Evolutionary conservation across 176 grass and related monocot species (phyloP).

Genomic region (Ampelocalamus luodianensis): DNA sequence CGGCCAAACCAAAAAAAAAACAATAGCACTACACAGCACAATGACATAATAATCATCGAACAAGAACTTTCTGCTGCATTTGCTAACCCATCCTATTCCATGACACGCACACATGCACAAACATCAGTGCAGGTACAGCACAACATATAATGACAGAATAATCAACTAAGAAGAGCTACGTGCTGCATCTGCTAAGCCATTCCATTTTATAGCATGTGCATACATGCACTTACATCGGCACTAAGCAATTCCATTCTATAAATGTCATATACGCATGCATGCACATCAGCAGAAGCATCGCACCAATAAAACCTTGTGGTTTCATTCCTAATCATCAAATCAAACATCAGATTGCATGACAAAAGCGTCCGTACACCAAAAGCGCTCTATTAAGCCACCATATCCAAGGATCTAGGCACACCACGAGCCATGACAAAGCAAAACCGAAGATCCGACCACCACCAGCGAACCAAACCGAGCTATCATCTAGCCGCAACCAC

Average conservation of each 20-base stretch:
- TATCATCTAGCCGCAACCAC: background rate
- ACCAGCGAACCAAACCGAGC: slow-evolving; percentile 1
- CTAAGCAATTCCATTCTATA: background rate
- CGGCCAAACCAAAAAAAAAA: slow-evolving; percentile 18
- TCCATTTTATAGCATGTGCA: too few relatives aligned
- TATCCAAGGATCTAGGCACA: slow-evolving; percentile 36
- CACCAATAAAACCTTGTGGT: background rate
- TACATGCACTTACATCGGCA: too few relatives aligned
- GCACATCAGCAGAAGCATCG: slow-evolving; percentile 8
- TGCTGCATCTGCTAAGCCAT: slow-evolving; percentile 7
- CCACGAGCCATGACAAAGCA: background rate
- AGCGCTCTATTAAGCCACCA: background rate
- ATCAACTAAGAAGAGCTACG: background rate
- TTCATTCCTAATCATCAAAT: slow-evolving; percentile 12
- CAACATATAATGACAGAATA: background rate
- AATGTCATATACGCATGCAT: slow-evolving; percentile 1
- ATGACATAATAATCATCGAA: slow-evolving; percentile 24
- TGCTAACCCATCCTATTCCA: slow-evolving; percentile 1
- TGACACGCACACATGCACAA: slow-evolving; percentile 13
- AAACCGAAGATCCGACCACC: slow-evolving; percentile 28
- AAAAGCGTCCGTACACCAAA: background rate
- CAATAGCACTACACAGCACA: slow-evolving; percentile 1
- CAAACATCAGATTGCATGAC: background rate
- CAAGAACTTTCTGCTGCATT: background rate
- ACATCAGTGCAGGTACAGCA: background rate